These are phyloP conservation scores for Paecilomyces sp. DNA, from an alignment of 2,329 filamentous ascomycete species.

Conservation along the genomic window DNA sequence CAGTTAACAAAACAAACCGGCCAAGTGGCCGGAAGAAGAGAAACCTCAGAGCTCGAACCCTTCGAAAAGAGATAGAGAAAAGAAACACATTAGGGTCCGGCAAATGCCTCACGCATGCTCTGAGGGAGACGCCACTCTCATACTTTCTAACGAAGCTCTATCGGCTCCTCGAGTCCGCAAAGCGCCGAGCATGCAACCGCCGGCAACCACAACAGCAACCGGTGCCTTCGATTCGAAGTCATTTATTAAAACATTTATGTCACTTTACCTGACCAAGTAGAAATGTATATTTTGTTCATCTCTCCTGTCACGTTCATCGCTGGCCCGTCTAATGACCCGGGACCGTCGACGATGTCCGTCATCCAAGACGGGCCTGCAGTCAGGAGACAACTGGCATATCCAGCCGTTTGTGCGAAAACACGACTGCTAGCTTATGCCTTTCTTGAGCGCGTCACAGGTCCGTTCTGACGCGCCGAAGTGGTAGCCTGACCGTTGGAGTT, in stretches of 20 bases:
- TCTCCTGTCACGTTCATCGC: neutral
- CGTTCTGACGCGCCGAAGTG: slow-evolving; percentile 34
- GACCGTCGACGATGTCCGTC: neutral
- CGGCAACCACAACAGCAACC: neutral
- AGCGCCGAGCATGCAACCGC: neutral
- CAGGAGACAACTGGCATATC: neutral
- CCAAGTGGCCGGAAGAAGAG: neutral
- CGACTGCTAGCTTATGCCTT: slow-evolving; percentile 32
- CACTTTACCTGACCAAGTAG: neutral
- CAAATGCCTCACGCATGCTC: neutral
- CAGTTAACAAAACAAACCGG: neutral
- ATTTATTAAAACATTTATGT: neutral
- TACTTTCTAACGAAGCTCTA: neutral
- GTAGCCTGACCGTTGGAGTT: slow-evolving; percentile 24
- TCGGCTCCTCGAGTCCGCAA: neutral
- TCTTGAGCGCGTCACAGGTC: slow-evolving; percentile 39
- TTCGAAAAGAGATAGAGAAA: neutral
- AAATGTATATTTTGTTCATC: neutral
- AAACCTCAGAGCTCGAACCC: neutral
- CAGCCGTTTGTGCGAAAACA: neutral
- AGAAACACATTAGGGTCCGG: neutral
- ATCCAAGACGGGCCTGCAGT: neutral
- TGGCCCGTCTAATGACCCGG: neutral
- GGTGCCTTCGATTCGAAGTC: neutral
- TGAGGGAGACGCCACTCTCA: neutral